These are phyloP conservation scores for Fusarium pseudoanthophilum DNA, from an alignment of 2,329 filamentous ascomycete species.

Conservation along the genomic window DNA sequence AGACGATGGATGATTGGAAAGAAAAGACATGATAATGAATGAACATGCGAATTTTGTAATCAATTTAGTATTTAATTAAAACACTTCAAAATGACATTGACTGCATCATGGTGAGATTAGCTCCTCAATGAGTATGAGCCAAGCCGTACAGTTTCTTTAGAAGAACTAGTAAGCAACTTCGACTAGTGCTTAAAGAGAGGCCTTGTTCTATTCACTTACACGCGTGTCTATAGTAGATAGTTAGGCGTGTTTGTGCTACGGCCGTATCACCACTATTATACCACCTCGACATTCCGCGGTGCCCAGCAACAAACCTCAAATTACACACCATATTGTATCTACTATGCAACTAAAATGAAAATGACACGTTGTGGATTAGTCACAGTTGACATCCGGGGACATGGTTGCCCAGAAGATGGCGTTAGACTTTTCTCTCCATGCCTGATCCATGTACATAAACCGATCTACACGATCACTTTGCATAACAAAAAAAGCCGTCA, in stretches of 20 bases:
- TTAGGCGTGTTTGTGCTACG: neutral
- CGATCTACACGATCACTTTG: rapidly evolving
- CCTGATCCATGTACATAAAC: neutral
- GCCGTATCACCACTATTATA: neutral
- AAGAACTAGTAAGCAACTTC: neutral
- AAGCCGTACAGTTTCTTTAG: neutral
- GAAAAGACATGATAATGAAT: constrained; percentile 31
- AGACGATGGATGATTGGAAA: constrained; percentile 30
- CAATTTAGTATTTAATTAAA: constrained; percentile 30
- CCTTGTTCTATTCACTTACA: neutral
- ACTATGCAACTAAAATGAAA: too few species aligned
- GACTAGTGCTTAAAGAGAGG: neutral
- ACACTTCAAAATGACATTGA: neutral
- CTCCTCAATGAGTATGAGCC: neutral
- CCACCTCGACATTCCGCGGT: neutral
- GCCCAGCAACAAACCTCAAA: neutral
- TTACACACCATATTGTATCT: neutral
- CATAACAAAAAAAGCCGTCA: constrained; percentile 29
- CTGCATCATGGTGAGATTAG: neutral
- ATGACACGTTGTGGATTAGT: neutral
- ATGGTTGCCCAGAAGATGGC: neutral
- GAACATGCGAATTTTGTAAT: constrained; percentile 12
- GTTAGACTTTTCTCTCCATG: neutral
- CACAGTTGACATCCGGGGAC: neutral
- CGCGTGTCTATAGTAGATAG: neutral